phyloP scores from a whole-genome alignment of 768 basidiomycete species.

The Pluteus cervinus region DNA sequence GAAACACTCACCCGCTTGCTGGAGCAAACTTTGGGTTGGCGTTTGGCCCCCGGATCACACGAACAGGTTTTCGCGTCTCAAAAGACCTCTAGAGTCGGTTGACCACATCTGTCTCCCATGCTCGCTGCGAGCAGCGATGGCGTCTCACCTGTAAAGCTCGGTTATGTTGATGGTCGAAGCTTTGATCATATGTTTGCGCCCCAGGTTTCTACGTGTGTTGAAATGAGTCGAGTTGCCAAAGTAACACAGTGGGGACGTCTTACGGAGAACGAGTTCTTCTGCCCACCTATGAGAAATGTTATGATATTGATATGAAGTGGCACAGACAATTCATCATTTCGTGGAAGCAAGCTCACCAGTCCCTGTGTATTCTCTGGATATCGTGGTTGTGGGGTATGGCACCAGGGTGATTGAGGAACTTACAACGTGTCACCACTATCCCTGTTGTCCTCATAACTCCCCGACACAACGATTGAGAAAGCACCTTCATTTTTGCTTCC shows the following conservation, averaged over 20 bases:
- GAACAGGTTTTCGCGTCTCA: constrained; percentile 26
- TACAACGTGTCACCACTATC: constrained; percentile 33
- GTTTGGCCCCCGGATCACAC: constrained; percentile 33
- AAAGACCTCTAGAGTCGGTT: constrained; percentile 19
- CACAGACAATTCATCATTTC: neutral
- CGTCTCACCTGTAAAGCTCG: constrained; percentile 22
- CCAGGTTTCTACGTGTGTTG: constrained; percentile 6
- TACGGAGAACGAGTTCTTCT: constrained; percentile 13
- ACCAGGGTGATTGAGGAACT: constrained; percentile 8
- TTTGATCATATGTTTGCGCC: constrained; percentile 25
- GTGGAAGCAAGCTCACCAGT: too few species aligned
- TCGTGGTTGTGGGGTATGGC: neutral
- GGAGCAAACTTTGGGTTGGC: constrained; percentile 28
- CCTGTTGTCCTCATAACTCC: constrained; percentile 32
- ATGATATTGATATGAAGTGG: neutral
- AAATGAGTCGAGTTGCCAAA: constrained; percentile 1
- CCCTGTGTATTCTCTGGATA: constrained; percentile 31
- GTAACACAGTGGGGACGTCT: neutral
- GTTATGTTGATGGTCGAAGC: constrained; percentile 28
- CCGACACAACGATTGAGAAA: constrained; percentile 33
- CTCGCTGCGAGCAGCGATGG: neutral
- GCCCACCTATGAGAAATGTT: constrained; percentile 12
- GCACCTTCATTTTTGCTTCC: constrained; percentile 25
- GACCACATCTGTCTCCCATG: neutral
- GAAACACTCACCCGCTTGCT: constrained; percentile 22